Evolutionary conservation across 768 basidiomycete species (phyloP).

Genomic region (Tulasnella calospora): DNA sequence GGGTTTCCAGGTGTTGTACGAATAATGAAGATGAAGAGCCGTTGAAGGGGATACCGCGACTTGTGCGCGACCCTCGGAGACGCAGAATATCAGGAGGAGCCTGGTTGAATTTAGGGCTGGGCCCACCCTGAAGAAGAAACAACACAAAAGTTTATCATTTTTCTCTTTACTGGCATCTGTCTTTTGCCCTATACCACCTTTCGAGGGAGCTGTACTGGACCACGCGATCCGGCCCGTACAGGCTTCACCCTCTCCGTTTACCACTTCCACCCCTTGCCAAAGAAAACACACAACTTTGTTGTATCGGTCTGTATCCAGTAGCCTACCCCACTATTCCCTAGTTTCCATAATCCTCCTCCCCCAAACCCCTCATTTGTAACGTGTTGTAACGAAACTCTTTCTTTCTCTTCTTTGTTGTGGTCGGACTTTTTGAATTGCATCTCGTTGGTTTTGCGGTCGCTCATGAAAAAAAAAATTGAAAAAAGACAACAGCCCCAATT

Average conservation of each 20-base stretch:
- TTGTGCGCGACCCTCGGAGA: conserved; percentile 5
- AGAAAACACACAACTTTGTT: neutral
- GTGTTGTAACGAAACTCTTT: neutral
- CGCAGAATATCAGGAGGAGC: neutral
- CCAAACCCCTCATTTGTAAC: neutral
- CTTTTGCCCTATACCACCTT: neutral
- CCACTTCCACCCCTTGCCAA: neutral
- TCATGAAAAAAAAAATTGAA: neutral
- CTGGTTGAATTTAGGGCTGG: neutral
- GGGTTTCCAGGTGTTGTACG: neutral
- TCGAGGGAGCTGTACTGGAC: neutral
- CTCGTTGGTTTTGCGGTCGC: neutral
- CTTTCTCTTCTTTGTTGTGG: neutral
- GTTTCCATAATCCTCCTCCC: neutral
- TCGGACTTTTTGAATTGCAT: neutral
- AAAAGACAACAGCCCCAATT: neutral
- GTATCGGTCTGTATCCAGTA: neutral
- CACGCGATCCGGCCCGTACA: neutral
- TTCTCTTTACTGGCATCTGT: neutral
- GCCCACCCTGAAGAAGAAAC: neutral
- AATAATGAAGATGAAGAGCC: neutral
- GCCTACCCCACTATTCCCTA: neutral
- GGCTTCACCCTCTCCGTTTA: neutral
- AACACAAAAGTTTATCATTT: neutral
- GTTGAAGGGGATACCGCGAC: conserved; percentile 1